Evolutionary conservation across 2,329 filamentous ascomycete genomes (phyloP), one percentile per base, ranked within the genome.

Genomic region (Aspergillus eucalypticola): DNA sequence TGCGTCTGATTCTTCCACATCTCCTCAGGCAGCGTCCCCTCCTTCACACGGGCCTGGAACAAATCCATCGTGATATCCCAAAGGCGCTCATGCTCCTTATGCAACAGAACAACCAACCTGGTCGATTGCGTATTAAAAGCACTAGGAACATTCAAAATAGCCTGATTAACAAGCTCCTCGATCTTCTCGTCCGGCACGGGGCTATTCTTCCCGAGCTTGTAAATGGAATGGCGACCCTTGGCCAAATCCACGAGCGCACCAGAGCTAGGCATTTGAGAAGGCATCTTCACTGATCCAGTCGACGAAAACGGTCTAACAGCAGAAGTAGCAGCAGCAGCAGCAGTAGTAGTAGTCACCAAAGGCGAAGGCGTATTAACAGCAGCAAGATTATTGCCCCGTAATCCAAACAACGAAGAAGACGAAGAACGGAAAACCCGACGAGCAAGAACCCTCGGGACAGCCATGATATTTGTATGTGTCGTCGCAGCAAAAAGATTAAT

Each of bases 51-150:
- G 21, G 81, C 80, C 80, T 88, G 87, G 60, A 94, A 82, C 56
- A 84, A 78, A 27, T 88, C 86, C 62, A 81, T 77, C 58, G 87
- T 83, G 61, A 92, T 82, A 74, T 91, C 88, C 94, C 93, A 97
- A 68, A 96, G 86, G 80, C 90, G 89, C 70, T 92, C 88, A 81
- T 97, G 93, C 77, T 96, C 90, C 63, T 84, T 85, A 71, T 90
- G 88, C 71, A 95, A 83, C 57, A 97, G 86, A 54, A 96, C 84
- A 51, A 96, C 84, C 60, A 90, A 79, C 61, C 93, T 88, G 67
- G 90, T 89, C 67, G 87, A 87, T 82, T 96, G 93, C 44, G 87
- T 90, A 86, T 97, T 96, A 88, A 96, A 97, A 65, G 88, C 87
- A 55, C 86, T 89, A 44, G 93, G 93, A 1, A 89, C 83, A 75